These are phyloP conservation scores for Penicillium soppii DNA, from an alignment of 495 filamentous ascomycete species.

Conservation along the genomic window DNA sequence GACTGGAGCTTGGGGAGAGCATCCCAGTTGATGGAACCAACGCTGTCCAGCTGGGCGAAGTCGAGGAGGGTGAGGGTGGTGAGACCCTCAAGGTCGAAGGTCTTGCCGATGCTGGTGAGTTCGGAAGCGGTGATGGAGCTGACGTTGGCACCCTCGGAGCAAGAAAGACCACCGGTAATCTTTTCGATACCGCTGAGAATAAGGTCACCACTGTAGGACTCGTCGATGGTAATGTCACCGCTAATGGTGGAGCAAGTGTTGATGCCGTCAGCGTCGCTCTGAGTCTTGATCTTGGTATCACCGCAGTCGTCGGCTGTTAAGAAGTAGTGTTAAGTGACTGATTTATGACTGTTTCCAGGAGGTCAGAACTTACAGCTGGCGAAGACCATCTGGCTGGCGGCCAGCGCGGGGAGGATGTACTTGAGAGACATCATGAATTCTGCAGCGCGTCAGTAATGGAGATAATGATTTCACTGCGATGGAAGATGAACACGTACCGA, in stretches of 20 bases:
- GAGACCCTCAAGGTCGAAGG: constrained; percentile 63
- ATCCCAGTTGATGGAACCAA: constrained; percentile 65
- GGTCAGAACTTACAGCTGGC: constrained; percentile 19
- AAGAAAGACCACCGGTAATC: constrained; percentile 69
- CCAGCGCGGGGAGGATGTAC: constrained; percentile 73
- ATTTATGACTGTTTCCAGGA: not conserved
- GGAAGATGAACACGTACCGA: constrained; percentile 14
- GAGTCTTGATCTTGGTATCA: constrained; percentile 59
- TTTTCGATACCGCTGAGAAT: constrained; percentile 44
- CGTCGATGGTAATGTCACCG: constrained; percentile 68
- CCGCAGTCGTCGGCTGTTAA: constrained; percentile 18
- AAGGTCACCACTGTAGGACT: constrained; percentile 49
- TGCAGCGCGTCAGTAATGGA: constrained; percentile 13
- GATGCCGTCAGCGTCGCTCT: constrained; percentile 70
- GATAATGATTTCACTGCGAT: not conserved
- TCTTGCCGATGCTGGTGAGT: constrained; percentile 54
- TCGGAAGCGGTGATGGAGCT: constrained; percentile 51
- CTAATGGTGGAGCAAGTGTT: constrained; percentile 64
- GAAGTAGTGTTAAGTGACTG: not conserved
- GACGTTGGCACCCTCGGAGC: constrained; percentile 58
- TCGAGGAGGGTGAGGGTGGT: constrained; percentile 63
- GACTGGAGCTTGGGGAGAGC: constrained; percentile 70
- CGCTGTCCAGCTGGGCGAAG: constrained; percentile 60
- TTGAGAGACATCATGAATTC: constrained; percentile 70
- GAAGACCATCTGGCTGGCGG: constrained; percentile 62